These are phyloP conservation scores for Fusarium lateritium DNA, from an alignment of 2,329 filamentous ascomycete genomes.

Conservation along the genomic window DNA sequence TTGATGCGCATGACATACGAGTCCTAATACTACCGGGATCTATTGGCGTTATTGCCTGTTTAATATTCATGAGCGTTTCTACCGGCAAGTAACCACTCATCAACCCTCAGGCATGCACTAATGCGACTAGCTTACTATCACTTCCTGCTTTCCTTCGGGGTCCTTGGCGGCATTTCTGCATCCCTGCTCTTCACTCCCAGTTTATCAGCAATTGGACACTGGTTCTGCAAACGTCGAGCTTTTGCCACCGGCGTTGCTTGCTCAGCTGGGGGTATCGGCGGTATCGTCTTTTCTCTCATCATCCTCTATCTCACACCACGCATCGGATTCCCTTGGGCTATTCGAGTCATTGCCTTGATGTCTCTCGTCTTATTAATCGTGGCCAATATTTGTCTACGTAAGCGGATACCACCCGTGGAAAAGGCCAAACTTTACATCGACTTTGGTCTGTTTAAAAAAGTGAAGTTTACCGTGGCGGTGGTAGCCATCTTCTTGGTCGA, in stretches of 20 bases:
- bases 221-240: conserved; percentile 70
- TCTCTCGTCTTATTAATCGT: conserved; percentile 47
- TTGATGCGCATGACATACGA: conserved; percentile 76
- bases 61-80: conserved; percentile 73
- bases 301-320: conserved; percentile 47
- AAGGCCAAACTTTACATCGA: conserved; percentile 62
- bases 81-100: conserved; percentile 53
- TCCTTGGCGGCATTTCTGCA: conserved; percentile 75
- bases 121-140: conserved; percentile 64
- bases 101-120: background rate
- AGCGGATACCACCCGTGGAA: conserved; percentile 65
- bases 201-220: conserved; percentile 77
- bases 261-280: conserved; percentile 73
- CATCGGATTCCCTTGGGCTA: conserved; percentile 53
- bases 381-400: conserved; percentile 51
- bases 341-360: conserved; percentile 51
- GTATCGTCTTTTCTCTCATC: conserved; percentile 64
- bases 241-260: conserved; percentile 79
- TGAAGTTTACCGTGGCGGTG: conserved; percentile 66
- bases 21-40: conserved; percentile 71
- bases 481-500: conserved; percentile 63
- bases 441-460: conserved; percentile 65
- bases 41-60: conserved; percentile 66
- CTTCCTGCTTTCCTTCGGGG: conserved; percentile 78
- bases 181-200: conserved; percentile 80